Evolutionary conservation across 2,329 filamentous ascomycete species (phyloP), one percentile per base, ranked within the genome.

Genomic region (Aspergillus sclerotialis): DNA sequence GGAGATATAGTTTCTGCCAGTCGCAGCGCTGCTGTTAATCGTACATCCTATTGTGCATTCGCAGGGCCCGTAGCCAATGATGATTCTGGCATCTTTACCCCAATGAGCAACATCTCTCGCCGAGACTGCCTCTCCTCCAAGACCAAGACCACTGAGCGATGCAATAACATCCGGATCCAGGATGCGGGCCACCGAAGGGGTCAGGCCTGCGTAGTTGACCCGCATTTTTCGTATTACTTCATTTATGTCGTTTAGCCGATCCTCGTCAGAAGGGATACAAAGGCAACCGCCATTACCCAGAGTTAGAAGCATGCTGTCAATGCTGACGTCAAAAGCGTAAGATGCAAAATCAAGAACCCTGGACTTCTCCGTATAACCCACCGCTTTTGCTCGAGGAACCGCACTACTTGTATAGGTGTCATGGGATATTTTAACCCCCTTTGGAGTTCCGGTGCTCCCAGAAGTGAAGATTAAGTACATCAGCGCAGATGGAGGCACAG

Each of bases 361-460:
- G 4, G 76, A 80, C 1, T 68, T 55, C 0, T 63, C 55, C 5
- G 66, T 65, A 36, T 61, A 74, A 2, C 67, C 65, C 6, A 79
- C 61, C 0, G 72, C 68, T 1, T 63, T 54, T 0, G 69, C 73
- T 39, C 78, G 73, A 0, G 68, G 67, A 8, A 69, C 52, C 14
- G 76, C 70, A 4, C 70, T 68, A 0, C 76, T 76, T 0, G 75
- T 73, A 4, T 81, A 67, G 0, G 77, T 72, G 1, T 61, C 57
- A 40, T 84, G 80, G 1, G 72, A 75, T 33, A 81, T 76, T 23
- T 77, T 72, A 12, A 81, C 72, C 3, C 78, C 79, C 35, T 76
- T 75, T 2, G 58, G 58, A 1, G 53, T 58, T 15, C 69, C 69
- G 1, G 73, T 72, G 7, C 72, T 73, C 0, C 73, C 72, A 7